Conservation (phyloP, 768 basidiomycete species). For the Lentinus tigrinus region DNA sequence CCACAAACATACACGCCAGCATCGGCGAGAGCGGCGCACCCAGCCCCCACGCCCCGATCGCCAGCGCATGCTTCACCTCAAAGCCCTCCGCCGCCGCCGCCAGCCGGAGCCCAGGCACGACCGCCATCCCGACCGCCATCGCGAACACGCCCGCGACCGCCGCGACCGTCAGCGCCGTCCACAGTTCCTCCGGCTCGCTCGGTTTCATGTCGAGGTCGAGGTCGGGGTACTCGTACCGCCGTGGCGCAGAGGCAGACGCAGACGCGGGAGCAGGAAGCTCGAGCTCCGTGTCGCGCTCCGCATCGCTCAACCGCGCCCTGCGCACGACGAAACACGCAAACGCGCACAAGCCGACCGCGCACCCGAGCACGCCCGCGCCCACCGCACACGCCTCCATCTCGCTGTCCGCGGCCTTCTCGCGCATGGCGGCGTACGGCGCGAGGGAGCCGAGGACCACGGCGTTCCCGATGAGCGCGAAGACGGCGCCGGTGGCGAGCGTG, state of each 20-base stretch:
- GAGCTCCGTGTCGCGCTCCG: too few relatives aligned
- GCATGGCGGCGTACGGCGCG: background rate
- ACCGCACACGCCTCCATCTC: background rate
- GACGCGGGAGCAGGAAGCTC: too few relatives aligned
- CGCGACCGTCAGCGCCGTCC: background rate
- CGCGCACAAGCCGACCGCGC: background rate
- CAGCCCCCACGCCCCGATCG: constrained; percentile 3
- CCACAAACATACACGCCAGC: background rate
- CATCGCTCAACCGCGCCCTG: background rate
- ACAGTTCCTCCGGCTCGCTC: background rate
- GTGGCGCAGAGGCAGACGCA: too few relatives aligned
- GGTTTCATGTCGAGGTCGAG: background rate
- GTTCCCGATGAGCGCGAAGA: background rate
- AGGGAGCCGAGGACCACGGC: background rate
- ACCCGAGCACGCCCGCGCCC: background rate
- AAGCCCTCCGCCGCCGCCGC: background rate
- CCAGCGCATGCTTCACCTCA: background rate
- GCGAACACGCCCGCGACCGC: background rate
- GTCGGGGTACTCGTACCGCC: background rate
- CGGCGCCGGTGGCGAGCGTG: background rate
- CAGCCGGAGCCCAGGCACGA: background rate
- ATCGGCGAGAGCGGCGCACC: background rate
- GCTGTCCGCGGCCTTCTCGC: background rate
- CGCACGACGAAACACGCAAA: background rate
- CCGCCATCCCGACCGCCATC: constrained; percentile 2